Base-by-base conservation (phyloP, 2,329 filamentous ascomycete species). In the Talaromyces sp. region DNA sequence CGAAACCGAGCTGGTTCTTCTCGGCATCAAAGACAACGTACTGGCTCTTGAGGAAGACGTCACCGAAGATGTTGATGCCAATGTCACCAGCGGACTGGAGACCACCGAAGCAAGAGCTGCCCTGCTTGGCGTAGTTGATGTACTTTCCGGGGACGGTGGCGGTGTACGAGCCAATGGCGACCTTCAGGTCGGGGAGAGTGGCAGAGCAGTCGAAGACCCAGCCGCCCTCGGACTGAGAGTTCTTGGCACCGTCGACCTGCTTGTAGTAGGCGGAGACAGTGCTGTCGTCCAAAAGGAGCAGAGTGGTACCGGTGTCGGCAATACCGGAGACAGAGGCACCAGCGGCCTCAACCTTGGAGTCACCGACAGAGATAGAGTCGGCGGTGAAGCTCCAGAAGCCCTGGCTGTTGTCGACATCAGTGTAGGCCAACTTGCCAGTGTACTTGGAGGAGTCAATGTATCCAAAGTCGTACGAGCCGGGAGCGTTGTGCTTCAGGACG, bases 21-120 rank as follows among this genome's bases (percentile, higher is more conserved):
- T 72, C 75, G 5, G 80, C 74, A 70, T 92, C 88, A 73, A 91
- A 92, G 55, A 91, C 85, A 33, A 89, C 86, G 71, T 89, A 92
- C 65, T 90, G 81, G 60, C 85, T 85, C 84, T 95, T 95, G 67
- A 95, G 82, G 78, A 92, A 91, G 61, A 90, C 81, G 64, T 93
- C 90, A 9, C 91, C 91, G 61, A 93, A 84, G 70, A 96, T 91
- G 61, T 82, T 85, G 65, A 88, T 81, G 5, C 81, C 81, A 54
- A 88, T 75, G n/a, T 81, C 83, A 1, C 74, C 69, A 68, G 83
- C 80, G 65, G 76, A 81, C 80, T 95, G 91, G 65, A 96, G 83
- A 56, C 90, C 91, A 60, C 91, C 91, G 73, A 85, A 93, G 81
- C 91, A 95, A 61, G 69, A 69, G 36, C 68, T 68, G 63, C 71